A percentile compares a stretch with the other conserved stretches of the same genome.
Conservation (phyloP, 2,329 filamentous ascomycete genomes). For the Ophidiomyces ophidiicola region DNA sequence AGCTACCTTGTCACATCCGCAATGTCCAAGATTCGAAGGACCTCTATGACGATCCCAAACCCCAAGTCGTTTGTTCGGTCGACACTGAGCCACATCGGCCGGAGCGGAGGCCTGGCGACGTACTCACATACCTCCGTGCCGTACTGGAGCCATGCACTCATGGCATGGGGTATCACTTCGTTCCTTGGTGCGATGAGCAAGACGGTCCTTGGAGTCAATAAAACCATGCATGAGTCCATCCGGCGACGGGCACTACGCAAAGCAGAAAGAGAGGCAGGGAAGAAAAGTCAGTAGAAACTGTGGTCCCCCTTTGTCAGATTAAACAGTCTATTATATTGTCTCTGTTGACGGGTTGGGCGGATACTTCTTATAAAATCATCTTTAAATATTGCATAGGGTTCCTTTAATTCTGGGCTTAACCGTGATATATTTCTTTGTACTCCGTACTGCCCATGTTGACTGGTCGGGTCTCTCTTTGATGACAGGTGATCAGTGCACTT, state of each 20-base stretch:
- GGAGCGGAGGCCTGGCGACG: constrained; percentile 61
- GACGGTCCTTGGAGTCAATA: constrained; percentile 49
- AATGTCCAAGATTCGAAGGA: constrained; percentile 88
- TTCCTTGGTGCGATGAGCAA: constrained; percentile 48
- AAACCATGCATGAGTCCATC: constrained; percentile 68
- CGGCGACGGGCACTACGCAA: constrained; percentile 72
- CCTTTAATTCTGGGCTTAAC: no score
- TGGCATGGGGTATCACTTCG: constrained; percentile 66
- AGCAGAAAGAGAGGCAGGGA: constrained; percentile 62
- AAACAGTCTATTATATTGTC: no score
- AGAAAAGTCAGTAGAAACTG: constrained; percentile 29
- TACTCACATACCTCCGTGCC: constrained; percentile 79
- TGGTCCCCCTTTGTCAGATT: neutral
- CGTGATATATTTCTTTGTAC: no score
- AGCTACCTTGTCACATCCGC: constrained; percentile 88
- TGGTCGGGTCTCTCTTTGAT: no score
- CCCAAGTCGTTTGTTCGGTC: constrained; percentile 71
- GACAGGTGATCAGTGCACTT: no score
- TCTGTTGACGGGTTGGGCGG: no score
- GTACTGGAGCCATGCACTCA: constrained; percentile 80
- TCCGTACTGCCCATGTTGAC: no score
- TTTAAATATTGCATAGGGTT: no score
- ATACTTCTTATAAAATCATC: no score
- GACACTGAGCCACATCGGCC: constrained; percentile 67
- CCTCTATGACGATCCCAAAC: constrained; percentile 65